Conservation (phyloP, 2,329 filamentous ascomycete species). For the Botryotinia convoluta region DNA sequence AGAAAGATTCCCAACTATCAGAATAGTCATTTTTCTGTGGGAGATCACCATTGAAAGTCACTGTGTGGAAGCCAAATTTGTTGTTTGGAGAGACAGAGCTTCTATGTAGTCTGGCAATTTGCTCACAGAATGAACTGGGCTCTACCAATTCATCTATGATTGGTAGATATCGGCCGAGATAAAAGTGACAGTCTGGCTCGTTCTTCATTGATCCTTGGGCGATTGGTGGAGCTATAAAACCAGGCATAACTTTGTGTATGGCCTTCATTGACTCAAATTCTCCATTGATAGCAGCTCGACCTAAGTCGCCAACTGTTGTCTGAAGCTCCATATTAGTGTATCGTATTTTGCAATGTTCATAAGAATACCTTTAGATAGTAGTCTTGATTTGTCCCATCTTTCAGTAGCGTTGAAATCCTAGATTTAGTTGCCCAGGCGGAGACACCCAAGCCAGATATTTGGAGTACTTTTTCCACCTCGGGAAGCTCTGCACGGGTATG, state of each 20-base stretch:
- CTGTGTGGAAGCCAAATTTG: background rate
- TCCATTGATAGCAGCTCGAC: background rate
- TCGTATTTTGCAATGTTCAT: background rate
- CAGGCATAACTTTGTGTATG: background rate
- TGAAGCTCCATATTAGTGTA: background rate
- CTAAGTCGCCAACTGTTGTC: background rate
- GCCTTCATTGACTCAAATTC: constrained; percentile 10
- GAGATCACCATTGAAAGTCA: background rate
- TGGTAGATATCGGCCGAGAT: background rate
- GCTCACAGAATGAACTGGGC: background rate
- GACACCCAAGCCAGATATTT: background rate
- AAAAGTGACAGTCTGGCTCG: background rate
- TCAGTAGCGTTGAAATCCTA: background rate
- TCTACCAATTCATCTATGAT: background rate
- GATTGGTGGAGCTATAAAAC: background rate
- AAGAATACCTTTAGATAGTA: background rate
- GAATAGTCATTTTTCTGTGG: background rate
- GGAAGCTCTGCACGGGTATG: background rate
- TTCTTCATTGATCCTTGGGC: background rate
- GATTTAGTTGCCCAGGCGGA: background rate
- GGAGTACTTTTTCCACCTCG: background rate
- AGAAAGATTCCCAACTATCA: constrained; percentile 4
- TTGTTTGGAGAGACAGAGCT: background rate
- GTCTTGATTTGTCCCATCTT: background rate
- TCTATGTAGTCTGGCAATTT: background rate